phyloP scores from a whole-genome alignment of 257 asterid genomes.

The Fraxinus cuspidata region DNA sequence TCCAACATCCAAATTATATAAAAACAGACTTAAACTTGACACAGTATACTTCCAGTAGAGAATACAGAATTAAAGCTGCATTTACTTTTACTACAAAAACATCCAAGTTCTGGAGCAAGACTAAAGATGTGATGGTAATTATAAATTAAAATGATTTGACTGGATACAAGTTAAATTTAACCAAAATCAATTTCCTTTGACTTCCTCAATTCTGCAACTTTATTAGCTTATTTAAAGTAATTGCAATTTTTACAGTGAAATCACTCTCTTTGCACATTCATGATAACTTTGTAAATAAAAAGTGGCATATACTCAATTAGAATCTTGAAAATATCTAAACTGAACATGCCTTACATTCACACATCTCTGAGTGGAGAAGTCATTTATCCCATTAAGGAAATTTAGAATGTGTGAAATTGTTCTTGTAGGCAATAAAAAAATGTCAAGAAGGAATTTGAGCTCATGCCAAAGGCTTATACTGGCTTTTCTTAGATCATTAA shows the following conservation, averaged over 20 bases:
- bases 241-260: background rate
- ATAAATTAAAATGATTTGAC: background rate
- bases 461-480: conserved; percentile 14
- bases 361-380: background rate
- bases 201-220: background rate
- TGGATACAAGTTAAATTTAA: background rate
- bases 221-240: background rate
- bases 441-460: background rate
- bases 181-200: background rate
- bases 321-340: background rate
- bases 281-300: background rate
- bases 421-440: conserved; percentile 4
- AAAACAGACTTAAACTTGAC: background rate
- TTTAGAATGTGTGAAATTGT: conserved; percentile 8
- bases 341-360: conserved; percentile 6
- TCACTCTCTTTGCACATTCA: background rate
- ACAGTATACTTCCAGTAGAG: background rate
- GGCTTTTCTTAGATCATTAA: background rate
- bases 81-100: background rate
- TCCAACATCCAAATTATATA: background rate
- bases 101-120: conserved; percentile 16
- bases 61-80: conserved; percentile 3
- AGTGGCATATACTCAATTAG: conserved; percentile 1
- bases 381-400: conserved; percentile 18
- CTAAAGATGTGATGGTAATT: background rate